phyloP scores from a whole-genome alignment of 768 basidiomycete species.

The Leccinum imitatum region DNA sequence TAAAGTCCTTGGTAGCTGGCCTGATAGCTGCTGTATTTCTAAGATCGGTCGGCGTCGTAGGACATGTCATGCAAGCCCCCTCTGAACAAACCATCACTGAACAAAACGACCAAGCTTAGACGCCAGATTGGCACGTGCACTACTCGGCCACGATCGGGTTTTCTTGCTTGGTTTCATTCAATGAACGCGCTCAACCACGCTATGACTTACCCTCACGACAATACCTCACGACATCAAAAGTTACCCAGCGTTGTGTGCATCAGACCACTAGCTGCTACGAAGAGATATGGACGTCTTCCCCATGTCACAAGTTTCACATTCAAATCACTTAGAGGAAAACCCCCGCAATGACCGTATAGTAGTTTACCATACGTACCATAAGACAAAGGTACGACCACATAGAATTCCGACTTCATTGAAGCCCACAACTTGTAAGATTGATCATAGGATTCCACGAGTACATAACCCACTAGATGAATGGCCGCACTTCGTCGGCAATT shows the following conservation, averaged over 20 bases:
- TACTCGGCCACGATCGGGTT: neutral
- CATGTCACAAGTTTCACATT: neutral
- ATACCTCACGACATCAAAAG: slow-evolving; percentile 4
- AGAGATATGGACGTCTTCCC: neutral
- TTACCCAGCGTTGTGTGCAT: neutral
- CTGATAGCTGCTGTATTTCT: slow-evolving; percentile 39
- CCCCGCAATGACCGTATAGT: no score
- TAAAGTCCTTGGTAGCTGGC: slow-evolving; percentile 22
- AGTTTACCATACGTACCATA: no score
- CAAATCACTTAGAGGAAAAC: neutral
- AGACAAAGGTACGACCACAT: no score
- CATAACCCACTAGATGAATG: no score
- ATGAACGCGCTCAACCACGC: neutral
- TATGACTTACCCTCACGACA: neutral
- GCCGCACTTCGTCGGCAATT: no score
- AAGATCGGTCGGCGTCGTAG: slow-evolving; percentile 42
- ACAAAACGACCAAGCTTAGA: slow-evolving; percentile 11
- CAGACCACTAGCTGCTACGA: slow-evolving; percentile 4
- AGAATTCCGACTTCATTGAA: neutral
- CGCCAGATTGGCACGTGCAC: neutral
- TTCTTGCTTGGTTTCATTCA: neutral
- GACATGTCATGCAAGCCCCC: slow-evolving; percentile 21
- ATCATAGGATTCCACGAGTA: no score
- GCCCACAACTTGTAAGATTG: no score
- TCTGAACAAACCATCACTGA: slow-evolving; percentile 26